Base-by-base conservation (phyloP, 345 rosid genomes). In the Cardamine occulta region DNA sequence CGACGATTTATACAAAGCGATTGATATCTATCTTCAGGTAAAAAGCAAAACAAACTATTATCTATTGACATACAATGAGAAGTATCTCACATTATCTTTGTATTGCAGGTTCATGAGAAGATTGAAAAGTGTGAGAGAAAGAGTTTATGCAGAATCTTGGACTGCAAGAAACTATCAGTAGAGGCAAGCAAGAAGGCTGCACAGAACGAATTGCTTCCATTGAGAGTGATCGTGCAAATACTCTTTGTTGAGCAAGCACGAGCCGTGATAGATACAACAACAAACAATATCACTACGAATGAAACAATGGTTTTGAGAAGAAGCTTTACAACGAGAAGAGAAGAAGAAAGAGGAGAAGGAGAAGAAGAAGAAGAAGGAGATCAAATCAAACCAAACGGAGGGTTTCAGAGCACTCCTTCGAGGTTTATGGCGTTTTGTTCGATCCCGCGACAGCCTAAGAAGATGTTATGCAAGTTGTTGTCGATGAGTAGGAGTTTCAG, bases 151-250 rank as follows among this genome's bases (percentile, higher is more conserved):
- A 81, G 91, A 73, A 77, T 86, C 70, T 84, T 94, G 31, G 89
- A 94, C 83, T 94, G 97, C 90, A 94, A 86, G 84, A 94, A 89
- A 76, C 88, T 94, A 37, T 85, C 98, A 4, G 76, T 86, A 66
- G 97, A 91, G 68, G 92, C 96, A 72, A 88, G 98, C 81, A 91
- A 88, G 89, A 96, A 88, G 35, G 97, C 98, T 7, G 98, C 98
- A 10, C 96, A 87, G 62, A 94, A 94, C 45, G 97, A 94, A 82
- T 74, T 86, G 14, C 93, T 94, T 48, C 98, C 98, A 0, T 69
- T 94, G 24, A 86, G 98, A 69, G 93, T 91, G 4, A 95, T 94
- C 32, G 97, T 94, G 5, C 97, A 94, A 80, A 97, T 91, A 78
- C 91, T 94, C 63, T 91, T 94, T 77, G 86, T 88, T 15, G 97